A percentile compares a stretch with the other conserved stretches of the same genome.
These are phyloP conservation scores for Ustanciosporium gigantosporum DNA, from an alignment of 1,284 basidiomycete species.

Conservation along the genomic window DNA sequence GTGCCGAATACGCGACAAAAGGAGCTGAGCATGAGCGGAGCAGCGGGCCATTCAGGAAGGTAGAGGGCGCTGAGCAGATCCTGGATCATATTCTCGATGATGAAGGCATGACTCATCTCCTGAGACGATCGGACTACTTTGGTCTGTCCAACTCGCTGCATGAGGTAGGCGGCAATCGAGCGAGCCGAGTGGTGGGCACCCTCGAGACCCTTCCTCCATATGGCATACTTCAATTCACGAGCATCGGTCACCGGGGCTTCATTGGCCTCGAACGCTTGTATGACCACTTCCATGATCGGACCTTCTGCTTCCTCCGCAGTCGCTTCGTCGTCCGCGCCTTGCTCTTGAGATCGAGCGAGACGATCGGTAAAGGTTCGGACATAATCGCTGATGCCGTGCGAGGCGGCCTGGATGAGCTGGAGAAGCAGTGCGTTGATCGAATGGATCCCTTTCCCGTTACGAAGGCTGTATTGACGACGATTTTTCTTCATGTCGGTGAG, in stretches of 20 bases:
- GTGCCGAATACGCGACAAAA: conserved; percentile 44
- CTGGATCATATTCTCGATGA: conserved; percentile 84
- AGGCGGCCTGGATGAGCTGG: conserved; percentile 89
- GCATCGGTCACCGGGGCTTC: conserved; percentile 6
- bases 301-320: conserved; percentile 1
- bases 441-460: conserved; percentile 73
- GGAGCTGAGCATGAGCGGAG: conserved; percentile 69
- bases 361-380: conserved; percentile 25
- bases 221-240: conserved; percentile 19
- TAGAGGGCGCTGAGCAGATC: conserved; percentile 87
- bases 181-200: conserved; percentile 62
- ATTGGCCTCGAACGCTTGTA: conserved; percentile 20
- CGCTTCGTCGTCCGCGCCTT: background rate
- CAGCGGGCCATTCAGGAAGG: conserved; percentile 96
- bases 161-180: conserved; percentile 80
- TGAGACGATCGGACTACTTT: conserved; percentile 46
- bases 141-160: conserved; percentile 64
- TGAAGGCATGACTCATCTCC: conserved; percentile 70
- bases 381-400: conserved; percentile 25
- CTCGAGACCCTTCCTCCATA: conserved; percentile 38
- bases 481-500: conserved; percentile 85
- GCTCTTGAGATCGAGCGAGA: conserved; percentile 9
- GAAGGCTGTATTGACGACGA: conserved; percentile 70
- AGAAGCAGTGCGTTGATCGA: conserved; percentile 88
- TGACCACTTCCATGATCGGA: conserved; percentile 22